These are phyloP conservation scores for Yamadazyma scolyti DNA, from an alignment of 805 yeast species.

Conservation along the genomic window DNA sequence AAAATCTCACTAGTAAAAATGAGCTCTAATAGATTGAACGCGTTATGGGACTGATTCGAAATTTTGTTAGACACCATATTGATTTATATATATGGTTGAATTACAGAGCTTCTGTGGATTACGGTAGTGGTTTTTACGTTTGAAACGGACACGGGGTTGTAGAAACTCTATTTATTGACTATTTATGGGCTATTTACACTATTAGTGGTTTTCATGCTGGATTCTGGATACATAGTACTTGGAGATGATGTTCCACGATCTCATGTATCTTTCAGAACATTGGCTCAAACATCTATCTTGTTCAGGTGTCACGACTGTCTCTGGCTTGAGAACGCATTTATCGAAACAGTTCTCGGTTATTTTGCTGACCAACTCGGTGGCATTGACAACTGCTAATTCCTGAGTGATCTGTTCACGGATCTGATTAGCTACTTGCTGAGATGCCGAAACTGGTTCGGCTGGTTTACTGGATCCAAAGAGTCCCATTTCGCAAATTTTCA, in stretches of 20 bases:
- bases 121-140: too few relatives aligned
- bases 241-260: slow-evolving; percentile 84
- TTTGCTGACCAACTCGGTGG: slow-evolving; percentile 80
- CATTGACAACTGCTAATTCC: slow-evolving; percentile 89
- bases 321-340: slow-evolving; percentile 67
- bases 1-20: too few relatives aligned
- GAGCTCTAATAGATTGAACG: too few relatives aligned
- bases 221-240: slow-evolving; percentile 73
- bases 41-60: too few relatives aligned
- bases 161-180: too few relatives aligned
- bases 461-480: slow-evolving; percentile 20
- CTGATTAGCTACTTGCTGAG: slow-evolving; percentile 53
- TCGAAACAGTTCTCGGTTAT: slow-evolving; percentile 85
- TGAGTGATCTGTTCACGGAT: slow-evolving; percentile 68
- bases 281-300: slow-evolving; percentile 70
- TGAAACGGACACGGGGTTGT: too few relatives aligned
- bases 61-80: too few relatives aligned
- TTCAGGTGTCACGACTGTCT: slow-evolving; percentile 39
- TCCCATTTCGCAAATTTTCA: too few relatives aligned
- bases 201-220: slow-evolving; percentile 40
- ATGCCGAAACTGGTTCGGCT: slow-evolving; percentile 9
- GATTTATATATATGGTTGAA: too few relatives aligned
- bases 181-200: too few relatives aligned
- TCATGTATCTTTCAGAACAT: slow-evolving; percentile 85
- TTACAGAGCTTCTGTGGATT: too few relatives aligned